A percentile compares a stretch with the other conserved stretches of the same genome.
phyloP scores from a whole-genome alignment of 2,329 filamentous ascomycete genomes.

The Talaromyces funiculosus region DNA sequence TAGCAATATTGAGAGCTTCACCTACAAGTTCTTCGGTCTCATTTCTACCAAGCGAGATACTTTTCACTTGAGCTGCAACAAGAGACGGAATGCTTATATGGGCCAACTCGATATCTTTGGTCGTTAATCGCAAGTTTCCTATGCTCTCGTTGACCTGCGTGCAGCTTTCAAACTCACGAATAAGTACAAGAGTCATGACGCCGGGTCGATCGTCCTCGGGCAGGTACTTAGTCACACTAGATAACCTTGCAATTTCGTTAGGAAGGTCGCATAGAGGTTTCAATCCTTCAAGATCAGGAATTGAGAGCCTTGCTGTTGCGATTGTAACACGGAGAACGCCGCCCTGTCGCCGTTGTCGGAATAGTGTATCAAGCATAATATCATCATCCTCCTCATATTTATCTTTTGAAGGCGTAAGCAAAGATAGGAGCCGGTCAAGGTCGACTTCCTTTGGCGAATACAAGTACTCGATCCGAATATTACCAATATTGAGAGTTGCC shows the following conservation, averaged over 20 bases:
- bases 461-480: conserved; percentile 67
- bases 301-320: conserved; percentile 56
- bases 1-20: conserved; percentile 45
- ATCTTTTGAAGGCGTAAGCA: conserved; percentile 87
- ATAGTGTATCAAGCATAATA: conserved; percentile 85
- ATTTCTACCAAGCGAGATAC: conserved; percentile 59
- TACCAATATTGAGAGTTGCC: conserved; percentile 57
- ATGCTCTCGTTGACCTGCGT: conserved; percentile 63
- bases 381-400: conserved; percentile 87
- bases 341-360: conserved; percentile 81
- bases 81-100: conserved; percentile 83
- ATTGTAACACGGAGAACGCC: conserved; percentile 69
- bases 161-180: conserved; percentile 58
- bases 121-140: conserved; percentile 56
- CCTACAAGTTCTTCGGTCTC: conserved; percentile 65
- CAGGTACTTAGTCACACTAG: conserved; percentile 86
- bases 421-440: conserved; percentile 70
- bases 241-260: conserved; percentile 74
- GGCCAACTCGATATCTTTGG: conserved; percentile 62
- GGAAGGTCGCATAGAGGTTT: conserved; percentile 64
- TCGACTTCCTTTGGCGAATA: conserved; percentile 70
- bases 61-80: conserved; percentile 67
- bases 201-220: conserved; percentile 94
- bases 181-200: conserved; percentile 64
- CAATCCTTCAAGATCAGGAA: conserved; percentile 61